phyloP scores from a whole-genome alignment of 148 eudicot species.

The Spergularia marina region DNA sequence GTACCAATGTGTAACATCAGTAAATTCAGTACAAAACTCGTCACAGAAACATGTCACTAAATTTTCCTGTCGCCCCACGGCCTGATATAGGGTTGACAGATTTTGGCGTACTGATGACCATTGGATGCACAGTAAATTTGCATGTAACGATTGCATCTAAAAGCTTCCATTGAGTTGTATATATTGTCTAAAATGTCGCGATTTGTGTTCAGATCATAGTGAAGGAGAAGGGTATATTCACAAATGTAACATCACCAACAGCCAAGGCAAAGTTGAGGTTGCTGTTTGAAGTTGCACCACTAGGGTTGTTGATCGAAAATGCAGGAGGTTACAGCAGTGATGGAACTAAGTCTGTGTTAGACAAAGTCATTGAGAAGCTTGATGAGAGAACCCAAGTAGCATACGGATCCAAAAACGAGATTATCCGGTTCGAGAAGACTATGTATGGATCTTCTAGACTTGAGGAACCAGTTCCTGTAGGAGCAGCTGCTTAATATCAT shows the following conservation, averaged over 20 bases:
- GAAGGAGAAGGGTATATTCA: slow-evolving; percentile 96
- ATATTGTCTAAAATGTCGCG: not conserved
- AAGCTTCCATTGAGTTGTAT: too few species aligned
- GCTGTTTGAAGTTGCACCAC: slow-evolving; percentile 92
- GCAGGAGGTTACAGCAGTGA: slow-evolving; percentile 96
- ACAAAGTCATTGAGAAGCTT: slow-evolving; percentile 59
- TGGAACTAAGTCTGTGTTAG: slow-evolving; percentile 83
- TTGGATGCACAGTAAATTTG: too few species aligned
- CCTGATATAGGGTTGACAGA: too few species aligned
- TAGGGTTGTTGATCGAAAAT: slow-evolving; percentile 86
- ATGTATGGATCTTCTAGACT: slow-evolving; percentile 89
- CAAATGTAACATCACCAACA: slow-evolving; percentile 84
- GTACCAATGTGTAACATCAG: too few species aligned
- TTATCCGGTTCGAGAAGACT: slow-evolving; percentile 86
- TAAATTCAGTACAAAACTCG: too few species aligned
- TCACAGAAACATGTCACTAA: too few species aligned
- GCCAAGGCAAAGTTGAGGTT: slow-evolving; percentile 93
- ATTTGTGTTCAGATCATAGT: slow-evolving; percentile 64
- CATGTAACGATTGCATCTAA: too few species aligned
- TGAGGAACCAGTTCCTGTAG: slow-evolving; percentile 76
- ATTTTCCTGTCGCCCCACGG: too few species aligned
- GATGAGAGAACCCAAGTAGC: slow-evolving; percentile 99
- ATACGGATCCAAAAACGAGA: slow-evolving; percentile 93
- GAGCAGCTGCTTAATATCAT: slow-evolving; percentile 62
- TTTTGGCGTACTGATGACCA: too few species aligned